Evolutionary conservation across 305 asterid species (phyloP), one percentile per base, ranked within the genome.

Genomic region (Andrographis paniculata): DNA sequence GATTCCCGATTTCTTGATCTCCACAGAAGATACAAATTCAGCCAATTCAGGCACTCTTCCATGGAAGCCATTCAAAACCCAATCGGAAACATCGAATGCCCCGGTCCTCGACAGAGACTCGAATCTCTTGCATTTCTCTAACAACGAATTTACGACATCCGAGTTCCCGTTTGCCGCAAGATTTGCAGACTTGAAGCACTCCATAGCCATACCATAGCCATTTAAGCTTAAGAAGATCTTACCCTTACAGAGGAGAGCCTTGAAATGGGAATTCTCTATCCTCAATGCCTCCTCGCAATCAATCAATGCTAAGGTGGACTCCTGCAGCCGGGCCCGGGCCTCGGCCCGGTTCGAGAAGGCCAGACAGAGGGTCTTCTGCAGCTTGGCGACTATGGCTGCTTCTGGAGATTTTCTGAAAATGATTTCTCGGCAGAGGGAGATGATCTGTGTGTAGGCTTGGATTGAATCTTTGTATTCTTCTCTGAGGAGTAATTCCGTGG

Each of bases 321-420:
- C 71, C n/a, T 52, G 47, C 1, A 73, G 53, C 4, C 82, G 71
- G 56, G 75, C 68, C 33, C 54, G 52, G 44, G 91, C 93, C 55
- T 82, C 94, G 20, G 94, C 94, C 39, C 87, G 65, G 39, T 77
- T 82, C 43, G 83, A 82, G 68, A 74, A 72, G 45, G 87, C 73
- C 43, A 85, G 37, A 46, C 83, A 79, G 70, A 85, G 82, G 71
- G 84, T 61, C 50, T 63, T 77, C 14, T 47, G 73, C 52, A 72
- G 73, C 54, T 69, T 73, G 39, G 45, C 12, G 48, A 61, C 42
- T 33, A 45, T 59, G 22, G 55, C 45, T 23, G 58, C 59, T 56
- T 77, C 76, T 16, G 79, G 62, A 53, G 14, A 35, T 33, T 60
- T 41, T 21, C 14, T 60, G 57, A 61, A 62, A 64, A 79, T 65